Evolutionary conservation across 768 basidiomycete species (phyloP).

Genomic region (Calocybe cyanea): DNA sequence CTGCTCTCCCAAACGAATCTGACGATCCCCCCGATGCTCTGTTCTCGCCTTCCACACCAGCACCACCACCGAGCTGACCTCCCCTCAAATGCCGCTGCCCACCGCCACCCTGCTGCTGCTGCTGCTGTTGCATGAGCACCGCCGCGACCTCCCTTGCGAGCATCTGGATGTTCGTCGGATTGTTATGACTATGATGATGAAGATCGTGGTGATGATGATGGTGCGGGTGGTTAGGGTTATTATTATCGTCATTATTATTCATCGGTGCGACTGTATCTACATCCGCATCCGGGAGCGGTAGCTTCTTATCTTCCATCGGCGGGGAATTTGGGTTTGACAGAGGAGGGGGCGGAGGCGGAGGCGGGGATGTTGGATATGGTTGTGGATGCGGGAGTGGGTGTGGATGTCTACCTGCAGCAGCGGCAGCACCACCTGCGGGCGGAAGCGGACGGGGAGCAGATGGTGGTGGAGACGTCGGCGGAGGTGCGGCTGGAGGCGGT

Average conservation of each 20-base stretch:
- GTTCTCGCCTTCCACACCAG: neutral
- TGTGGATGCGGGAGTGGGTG: neutral
- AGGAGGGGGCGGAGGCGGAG: neutral
- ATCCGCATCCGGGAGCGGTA: neutral
- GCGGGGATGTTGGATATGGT: neutral
- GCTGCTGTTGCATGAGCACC: constrained; percentile 21
- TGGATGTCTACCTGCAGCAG: too few species aligned
- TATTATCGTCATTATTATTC: too few species aligned
- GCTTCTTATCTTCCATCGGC: neutral
- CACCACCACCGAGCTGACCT: too few species aligned
- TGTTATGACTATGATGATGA: too few species aligned
- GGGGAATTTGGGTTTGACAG: neutral
- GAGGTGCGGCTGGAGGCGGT: too few species aligned
- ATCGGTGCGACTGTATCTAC: neutral
- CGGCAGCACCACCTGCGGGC: neutral
- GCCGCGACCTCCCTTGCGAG: constrained; percentile 27
- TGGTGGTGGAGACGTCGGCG: neutral
- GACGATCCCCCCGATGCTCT: constrained; percentile 1
- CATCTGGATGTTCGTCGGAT: constrained; percentile 17
- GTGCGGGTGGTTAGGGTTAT: too few species aligned
- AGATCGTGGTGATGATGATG: too few species aligned
- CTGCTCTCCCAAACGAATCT: constrained; percentile 4
- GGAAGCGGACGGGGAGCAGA: neutral
- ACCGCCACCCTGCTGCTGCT: too few species aligned
- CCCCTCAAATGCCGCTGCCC: too few species aligned